Percentiles rank a stretch among this genome's conserved stretches.
phyloP scores from a whole-genome alignment of 139 green algal genomes.

The Mesostigma viride region DNA sequence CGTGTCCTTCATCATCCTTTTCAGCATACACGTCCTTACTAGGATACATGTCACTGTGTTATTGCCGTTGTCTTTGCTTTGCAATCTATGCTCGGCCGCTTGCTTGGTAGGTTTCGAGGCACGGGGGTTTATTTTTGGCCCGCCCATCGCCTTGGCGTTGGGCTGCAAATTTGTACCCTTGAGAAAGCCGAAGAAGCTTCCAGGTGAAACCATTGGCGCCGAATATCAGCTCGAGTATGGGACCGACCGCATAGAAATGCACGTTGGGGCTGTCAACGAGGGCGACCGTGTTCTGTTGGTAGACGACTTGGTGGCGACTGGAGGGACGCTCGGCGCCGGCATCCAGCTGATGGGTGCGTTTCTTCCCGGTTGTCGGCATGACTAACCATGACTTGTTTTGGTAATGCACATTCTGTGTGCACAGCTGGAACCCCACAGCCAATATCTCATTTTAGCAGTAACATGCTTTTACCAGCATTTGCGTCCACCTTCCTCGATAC shows the following conservation, averaged over 20 bases:
- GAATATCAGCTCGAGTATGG: slow-evolving; percentile 66
- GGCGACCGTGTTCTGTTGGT: slow-evolving; percentile 83
- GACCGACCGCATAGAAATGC: slow-evolving; percentile 94
- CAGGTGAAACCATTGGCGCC: slow-evolving; percentile 59
- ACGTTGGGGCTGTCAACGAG: slow-evolving; percentile 61
- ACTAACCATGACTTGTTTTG: too few species aligned
- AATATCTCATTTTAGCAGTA: too few species aligned
- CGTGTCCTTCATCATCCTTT: neutral
- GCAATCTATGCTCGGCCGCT: neutral
- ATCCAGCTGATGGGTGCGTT: slow-evolving; percentile 52
- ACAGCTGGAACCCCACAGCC: too few species aligned
- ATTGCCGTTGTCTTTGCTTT: neutral
- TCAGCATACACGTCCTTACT: neutral
- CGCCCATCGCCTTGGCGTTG: slow-evolving; percentile 80
- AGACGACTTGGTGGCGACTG: slow-evolving; percentile 95
- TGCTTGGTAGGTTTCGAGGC: slow-evolving; percentile 82
- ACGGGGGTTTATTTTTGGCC: slow-evolving; percentile 93
- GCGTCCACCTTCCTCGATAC: too few species aligned
- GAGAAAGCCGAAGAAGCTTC: slow-evolving; percentile 93
- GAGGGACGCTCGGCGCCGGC: slow-evolving; percentile 75
- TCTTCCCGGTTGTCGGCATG: too few species aligned
- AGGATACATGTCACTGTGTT: neutral
- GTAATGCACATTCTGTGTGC: too few species aligned
- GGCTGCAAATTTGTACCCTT: slow-evolving; percentile 79
- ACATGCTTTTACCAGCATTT: too few species aligned